Base-by-base conservation (phyloP, 2,329 filamentous ascomycete genomes). In the Cladosporium oxysporum region DNA sequence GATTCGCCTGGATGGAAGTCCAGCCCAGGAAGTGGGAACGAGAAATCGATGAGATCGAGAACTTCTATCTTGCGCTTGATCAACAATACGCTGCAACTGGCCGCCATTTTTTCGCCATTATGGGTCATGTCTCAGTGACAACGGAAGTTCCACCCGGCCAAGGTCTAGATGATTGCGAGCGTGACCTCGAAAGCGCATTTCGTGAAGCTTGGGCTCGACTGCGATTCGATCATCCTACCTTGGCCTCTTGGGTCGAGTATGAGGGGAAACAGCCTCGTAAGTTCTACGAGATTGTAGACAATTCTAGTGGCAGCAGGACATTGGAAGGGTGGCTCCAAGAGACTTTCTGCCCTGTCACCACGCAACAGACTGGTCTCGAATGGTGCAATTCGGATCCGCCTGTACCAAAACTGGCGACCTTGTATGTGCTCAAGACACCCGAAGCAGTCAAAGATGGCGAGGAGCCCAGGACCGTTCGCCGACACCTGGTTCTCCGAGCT, bases 341-440 rank as follows among this genome's bases (percentile, higher is more conserved):
- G 11, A 62, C 60, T 1, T 62, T 62, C 14, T 12, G 33, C 21
- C 49, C 60, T 21, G 26, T 62, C 8, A 29, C 18, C 16, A 62
- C 47, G n/a, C 21, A 62, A 10, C 26, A 41, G 21, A 44, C 60
- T 21, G 60, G 60, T 5, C 60, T 55, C 11, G 60, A 53, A 8
- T 62, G 60, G 60, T 62, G 60, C 47, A 62, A 62, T 18, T 37
- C 60, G 4, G 60, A 62, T 16, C 60, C 60, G 11, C 60, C 60
- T 12, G 49, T 62, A 5, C 60, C 60, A 35, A 35, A 28, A 11
- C 33, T 62, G 2, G 49, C 60, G 3, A 62, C 60, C 5, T 21
- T 62, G n/a, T 53, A 55, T 8, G 60, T 62, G 10, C 60, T 62
- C 29, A 62, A 62, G 49, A 53, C 31, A 6, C 44, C 60, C 21